phyloP scores from a whole-genome alignment of 176 grass and related monocot species.

The Canna indica region DNA sequence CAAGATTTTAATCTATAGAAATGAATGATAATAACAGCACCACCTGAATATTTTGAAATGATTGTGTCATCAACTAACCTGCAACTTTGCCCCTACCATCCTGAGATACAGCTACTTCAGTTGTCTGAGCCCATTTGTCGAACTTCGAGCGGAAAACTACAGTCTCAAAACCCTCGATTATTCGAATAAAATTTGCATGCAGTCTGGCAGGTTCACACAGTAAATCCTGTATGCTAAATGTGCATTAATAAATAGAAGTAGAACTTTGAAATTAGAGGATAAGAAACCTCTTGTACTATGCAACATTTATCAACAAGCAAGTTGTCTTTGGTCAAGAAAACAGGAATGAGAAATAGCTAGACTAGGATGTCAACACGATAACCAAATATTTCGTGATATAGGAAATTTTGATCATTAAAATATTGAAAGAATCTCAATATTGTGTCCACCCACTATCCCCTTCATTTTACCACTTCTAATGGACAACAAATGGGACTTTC shows the following conservation, averaged over 20 bases:
- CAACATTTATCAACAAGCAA: background rate
- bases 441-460: background rate
- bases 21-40: background rate
- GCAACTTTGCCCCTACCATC: constrained; percentile 98
- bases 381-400: background rate
- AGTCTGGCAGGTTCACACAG: constrained; percentile 36
- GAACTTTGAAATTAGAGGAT: background rate
- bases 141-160: constrained; percentile 84
- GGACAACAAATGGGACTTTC: background rate
- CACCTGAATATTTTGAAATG: constrained; percentile 15
- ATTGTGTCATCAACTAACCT: constrained; percentile 36
- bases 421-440: background rate
- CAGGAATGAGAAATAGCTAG: background rate
- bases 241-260: background rate
- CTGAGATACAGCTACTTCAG: constrained; percentile 71
- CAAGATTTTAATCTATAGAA: background rate
- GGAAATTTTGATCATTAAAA: background rate
- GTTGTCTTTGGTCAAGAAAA: background rate
- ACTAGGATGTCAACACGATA: background rate
- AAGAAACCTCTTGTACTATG: background rate
- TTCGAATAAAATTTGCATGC: constrained; percentile 57
- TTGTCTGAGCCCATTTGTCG: constrained; percentile 63
- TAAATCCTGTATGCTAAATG: constrained; percentile 49
- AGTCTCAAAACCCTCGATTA: constrained; percentile 91
- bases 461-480: background rate